Evolutionary conservation across 306 rosid species (phyloP).

Genomic region (Begonia fuchsioides): DNA sequence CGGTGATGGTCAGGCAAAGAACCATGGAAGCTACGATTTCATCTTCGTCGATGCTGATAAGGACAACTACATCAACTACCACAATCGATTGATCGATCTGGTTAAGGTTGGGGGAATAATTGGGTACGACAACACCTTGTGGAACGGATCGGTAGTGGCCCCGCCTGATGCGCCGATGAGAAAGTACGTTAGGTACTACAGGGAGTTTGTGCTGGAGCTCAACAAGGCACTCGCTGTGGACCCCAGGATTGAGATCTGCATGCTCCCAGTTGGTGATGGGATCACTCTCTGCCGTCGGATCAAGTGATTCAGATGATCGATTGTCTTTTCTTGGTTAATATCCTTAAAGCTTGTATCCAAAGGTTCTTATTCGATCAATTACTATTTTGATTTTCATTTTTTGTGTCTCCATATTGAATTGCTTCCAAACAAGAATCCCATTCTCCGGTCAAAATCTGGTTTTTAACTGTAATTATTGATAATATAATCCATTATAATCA

Average conservation of each 20-base stretch:
- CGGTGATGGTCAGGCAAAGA: slow-evolving; percentile 34
- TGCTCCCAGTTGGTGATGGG: slow-evolving; percentile 87
- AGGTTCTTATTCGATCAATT: too few relatives aligned
- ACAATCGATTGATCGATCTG: slow-evolving; percentile 61
- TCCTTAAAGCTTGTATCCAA: too few relatives aligned
- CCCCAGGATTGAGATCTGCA: slow-evolving; percentile 75
- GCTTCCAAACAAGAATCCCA: too few relatives aligned
- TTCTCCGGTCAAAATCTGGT: too few relatives aligned
- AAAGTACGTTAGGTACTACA: slow-evolving; percentile 70
- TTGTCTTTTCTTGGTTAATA: neutral
- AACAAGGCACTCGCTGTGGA: slow-evolving; percentile 58
- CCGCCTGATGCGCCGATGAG: slow-evolving; percentile 70
- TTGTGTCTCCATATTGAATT: too few relatives aligned
- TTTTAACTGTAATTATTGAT: too few relatives aligned
- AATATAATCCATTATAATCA: too few relatives aligned
- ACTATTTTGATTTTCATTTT: too few relatives aligned
- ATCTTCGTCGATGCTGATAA: too few relatives aligned
- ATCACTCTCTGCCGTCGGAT: slow-evolving; percentile 81
- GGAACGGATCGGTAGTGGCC: slow-evolving; percentile 90
- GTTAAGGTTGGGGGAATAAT: slow-evolving; percentile 86
- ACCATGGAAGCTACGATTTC: slow-evolving; percentile 55
- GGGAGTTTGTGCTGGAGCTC: slow-evolving; percentile 71
- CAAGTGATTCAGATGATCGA: too few relatives aligned
- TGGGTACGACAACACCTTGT: too few relatives aligned
- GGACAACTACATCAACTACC: slow-evolving; percentile 83